Percentiles rank a stretch among this genome's conserved stretches.
Conservation (phyloP, 352 stramenopile species). For the Globisporangium lucens region DNA sequence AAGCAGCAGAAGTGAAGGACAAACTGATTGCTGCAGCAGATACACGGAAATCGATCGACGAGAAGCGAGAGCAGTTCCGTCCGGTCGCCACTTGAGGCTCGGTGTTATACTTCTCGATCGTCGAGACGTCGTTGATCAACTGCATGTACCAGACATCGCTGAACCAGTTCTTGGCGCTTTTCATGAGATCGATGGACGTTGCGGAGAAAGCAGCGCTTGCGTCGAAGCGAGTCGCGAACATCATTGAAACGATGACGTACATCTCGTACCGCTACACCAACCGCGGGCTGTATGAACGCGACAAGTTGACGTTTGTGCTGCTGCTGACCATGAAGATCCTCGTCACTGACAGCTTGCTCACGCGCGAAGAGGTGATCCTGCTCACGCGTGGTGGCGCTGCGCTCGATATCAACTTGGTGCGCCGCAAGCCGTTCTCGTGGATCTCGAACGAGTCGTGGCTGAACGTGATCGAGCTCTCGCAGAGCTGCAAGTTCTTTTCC, state of each 20-base stretch:
- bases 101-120: conserved; percentile 98
- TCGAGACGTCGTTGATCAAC: conserved; percentile 98
- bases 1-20: conserved; percentile 97
- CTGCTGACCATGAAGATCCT: conserved; percentile 98
- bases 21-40: conserved; percentile 97
- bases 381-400: conserved; percentile 95
- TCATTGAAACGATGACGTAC: conserved; percentile 99
- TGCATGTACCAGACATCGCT: conserved; percentile 99
- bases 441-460: conserved; percentile 97
- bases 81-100: conserved; percentile 96
- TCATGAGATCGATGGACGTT: conserved; percentile 98
- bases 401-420: conserved; percentile 96
- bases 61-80: conserved; percentile 98
- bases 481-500: conserved; percentile 96
- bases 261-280: conserved; percentile 99
- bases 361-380: conserved; percentile 92
- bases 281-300: conserved; percentile 95
- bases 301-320: conserved; percentile 98
- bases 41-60: conserved; percentile 96
- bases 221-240: conserved; percentile 97
- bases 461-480: conserved; percentile 95
- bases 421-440: conserved; percentile 96
- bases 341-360: conserved; percentile 93
- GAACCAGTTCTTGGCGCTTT: conserved; percentile 97
- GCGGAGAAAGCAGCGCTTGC: conserved; percentile 96